Evolutionary conservation across 176 grass and related monocot species (phyloP), one percentile per base, ranked within the genome.

Genomic region (Areca catechu): DNA sequence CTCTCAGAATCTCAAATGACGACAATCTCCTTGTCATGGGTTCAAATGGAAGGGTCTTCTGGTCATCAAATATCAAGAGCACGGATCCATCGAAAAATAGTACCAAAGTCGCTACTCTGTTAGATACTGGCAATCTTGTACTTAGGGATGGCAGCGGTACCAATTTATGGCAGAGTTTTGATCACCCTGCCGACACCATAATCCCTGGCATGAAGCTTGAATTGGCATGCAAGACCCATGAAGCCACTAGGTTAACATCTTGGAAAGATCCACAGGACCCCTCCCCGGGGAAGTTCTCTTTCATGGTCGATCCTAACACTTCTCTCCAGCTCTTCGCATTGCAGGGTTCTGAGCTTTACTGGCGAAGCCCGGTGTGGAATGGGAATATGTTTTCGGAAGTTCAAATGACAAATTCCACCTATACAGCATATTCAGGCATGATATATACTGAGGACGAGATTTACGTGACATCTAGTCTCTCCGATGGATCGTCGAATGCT

Each of bases 81-180:
- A 6, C 34, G 4, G 19, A 4, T 1, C 1, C 6, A 54, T 4
- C 15, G 0, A 43, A 43, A 5, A 4, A 50, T 1, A 54, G 28
- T 1, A 23, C 4, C 28, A 3, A 15, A 3, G 16, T 5, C 1
- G 65, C 70, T 0, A 2, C 76, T 1, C 49, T 82, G 0, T 56
- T 64, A 0, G 19, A 87, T 28, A 12, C 67, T 0, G 79, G 75
- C 1, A 82, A 79, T 65, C 71, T 88, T 1, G 53, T 76, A 3
- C 0, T 88, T 16, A 65, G 4, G 19, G 20, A 20, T 16, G 24
- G 48, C 0, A 55, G 49, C 5, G 9, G 48, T 24, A 71, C 43
- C 0, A 37, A 68, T 0, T 6, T 76, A 54, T 82, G 84, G 84
- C 62, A 86, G 56, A 86, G 83, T 64, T 74, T 63, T 23, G 19